Percentiles rank a stretch among this genome's conserved stretches.
Conservation (phyloP, 768 basidiomycete species). For the Lactarius hatsudake region DNA sequence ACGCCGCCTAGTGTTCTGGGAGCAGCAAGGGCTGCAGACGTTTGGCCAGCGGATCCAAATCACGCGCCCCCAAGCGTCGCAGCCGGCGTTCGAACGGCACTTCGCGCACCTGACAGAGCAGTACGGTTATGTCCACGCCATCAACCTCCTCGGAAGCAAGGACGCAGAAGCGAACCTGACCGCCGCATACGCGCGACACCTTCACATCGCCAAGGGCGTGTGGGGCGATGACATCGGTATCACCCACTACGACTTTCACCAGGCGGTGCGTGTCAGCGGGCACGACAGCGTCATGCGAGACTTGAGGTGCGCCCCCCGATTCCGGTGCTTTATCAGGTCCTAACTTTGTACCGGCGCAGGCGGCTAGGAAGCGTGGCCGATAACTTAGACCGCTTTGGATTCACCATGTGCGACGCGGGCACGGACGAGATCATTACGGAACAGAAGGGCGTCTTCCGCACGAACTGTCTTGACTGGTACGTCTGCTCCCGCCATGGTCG, state of each 20-base stretch:
- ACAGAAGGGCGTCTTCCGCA: constrained; percentile 89
- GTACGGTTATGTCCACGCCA: constrained; percentile 80
- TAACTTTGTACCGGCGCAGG: constrained; percentile 37
- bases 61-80: constrained; percentile 91
- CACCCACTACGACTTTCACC: constrained; percentile 94
- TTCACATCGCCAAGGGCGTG: constrained; percentile 59
- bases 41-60: constrained; percentile 95
- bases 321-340: background rate
- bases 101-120: constrained; percentile 83
- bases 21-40: constrained; percentile 93
- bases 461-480: constrained; percentile 94
- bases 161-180: constrained; percentile 90
- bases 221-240: constrained; percentile 71
- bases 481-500: background rate
- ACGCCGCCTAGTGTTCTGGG: constrained; percentile 83
- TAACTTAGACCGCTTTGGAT: constrained; percentile 78
- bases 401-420: constrained; percentile 71
- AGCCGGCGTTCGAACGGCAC: constrained; percentile 96
- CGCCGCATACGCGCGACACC: constrained; percentile 75
- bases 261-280: constrained; percentile 71
- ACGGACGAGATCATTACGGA: constrained; percentile 74
- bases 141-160: constrained; percentile 89
- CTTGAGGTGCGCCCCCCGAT: constrained; percentile 46
- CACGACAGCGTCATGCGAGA: constrained; percentile 84
- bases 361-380: constrained; percentile 56